Evolutionary conservation across 192 early-diverging fungal species (phyloP).

Genomic region (Allomyces javanicus): DNA sequence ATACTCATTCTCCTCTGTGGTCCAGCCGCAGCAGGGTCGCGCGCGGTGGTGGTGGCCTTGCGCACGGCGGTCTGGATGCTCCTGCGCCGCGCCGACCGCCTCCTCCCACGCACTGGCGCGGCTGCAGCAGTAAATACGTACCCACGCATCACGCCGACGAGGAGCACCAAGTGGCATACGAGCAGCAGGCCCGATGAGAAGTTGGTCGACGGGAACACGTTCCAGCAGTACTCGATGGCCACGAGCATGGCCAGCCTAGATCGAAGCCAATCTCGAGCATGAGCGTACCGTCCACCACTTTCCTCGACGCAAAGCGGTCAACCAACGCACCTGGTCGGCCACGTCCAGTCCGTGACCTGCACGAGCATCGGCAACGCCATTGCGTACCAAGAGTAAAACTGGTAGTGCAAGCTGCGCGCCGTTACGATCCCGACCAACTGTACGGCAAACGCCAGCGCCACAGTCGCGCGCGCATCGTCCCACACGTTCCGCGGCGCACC

Average conservation of each 20-base stretch:
- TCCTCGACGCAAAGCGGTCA: slow-evolving; percentile 7
- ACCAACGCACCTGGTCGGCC: slow-evolving; percentile 11
- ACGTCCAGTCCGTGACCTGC: slow-evolving; percentile 14
- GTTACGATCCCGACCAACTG: slow-evolving; percentile 83
- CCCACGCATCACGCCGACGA: too few relatives aligned
- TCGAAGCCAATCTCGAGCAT: slow-evolving; percentile 1
- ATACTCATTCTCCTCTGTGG: too few relatives aligned
- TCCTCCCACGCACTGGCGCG: too few relatives aligned
- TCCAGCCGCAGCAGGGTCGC: too few relatives aligned
- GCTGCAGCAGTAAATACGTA: too few relatives aligned
- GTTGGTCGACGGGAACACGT: slow-evolving; percentile 62
- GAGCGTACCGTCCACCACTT: background rate
- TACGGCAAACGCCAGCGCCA: slow-evolving; percentile 51
- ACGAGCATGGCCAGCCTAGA: slow-evolving; percentile 12
- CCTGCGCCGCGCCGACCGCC: too few relatives aligned
- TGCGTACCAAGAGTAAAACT: slow-evolving; percentile 93
- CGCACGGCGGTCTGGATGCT: too few relatives aligned
- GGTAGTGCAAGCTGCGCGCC: slow-evolving; percentile 80
- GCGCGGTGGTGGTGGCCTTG: too few relatives aligned
- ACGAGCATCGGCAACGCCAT: slow-evolving; percentile 66
- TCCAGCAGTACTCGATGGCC: slow-evolving; percentile 62
- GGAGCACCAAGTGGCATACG: background rate
- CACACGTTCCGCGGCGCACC: slow-evolving; percentile 6
- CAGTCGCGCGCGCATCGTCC: slow-evolving; percentile 10
- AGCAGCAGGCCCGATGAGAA: slow-evolving; percentile 25